Conservation (phyloP, 352 stramenopile species). For the Globisporangium alternatum region DNA sequence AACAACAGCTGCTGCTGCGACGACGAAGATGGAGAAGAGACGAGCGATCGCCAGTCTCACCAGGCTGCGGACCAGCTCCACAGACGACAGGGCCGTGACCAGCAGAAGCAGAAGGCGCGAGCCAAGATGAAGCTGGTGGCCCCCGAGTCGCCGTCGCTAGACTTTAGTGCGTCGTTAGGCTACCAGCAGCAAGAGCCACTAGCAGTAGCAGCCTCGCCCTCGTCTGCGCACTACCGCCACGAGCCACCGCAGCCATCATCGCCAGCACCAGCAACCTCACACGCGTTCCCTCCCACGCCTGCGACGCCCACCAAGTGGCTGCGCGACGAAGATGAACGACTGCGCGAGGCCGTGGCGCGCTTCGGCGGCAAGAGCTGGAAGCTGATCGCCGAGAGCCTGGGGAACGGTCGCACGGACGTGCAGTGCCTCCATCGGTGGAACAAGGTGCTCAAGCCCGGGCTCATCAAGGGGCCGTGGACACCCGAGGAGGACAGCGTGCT, state of each 20-base stretch:
- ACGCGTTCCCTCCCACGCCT: background rate
- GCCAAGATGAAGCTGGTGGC: background rate
- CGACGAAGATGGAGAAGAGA: background rate
- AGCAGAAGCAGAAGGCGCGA: background rate
- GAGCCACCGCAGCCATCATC: constrained; percentile 1
- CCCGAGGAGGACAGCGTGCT: constrained; percentile 84
- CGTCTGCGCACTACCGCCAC: background rate
- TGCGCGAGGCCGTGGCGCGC: constrained; percentile 85
- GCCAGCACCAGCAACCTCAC: constrained; percentile 15
- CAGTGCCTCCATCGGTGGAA: constrained; percentile 97
- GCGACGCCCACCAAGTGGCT: constrained; percentile 68
- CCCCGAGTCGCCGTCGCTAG: background rate
- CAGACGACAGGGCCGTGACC: background rate
- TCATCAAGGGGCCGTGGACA: constrained; percentile 90
- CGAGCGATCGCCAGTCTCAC: background rate
- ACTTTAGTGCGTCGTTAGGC: background rate
- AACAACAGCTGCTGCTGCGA: constrained; percentile 1
- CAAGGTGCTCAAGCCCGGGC: constrained; percentile 86
- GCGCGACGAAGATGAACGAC: constrained; percentile 88
- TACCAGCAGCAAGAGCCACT: background rate
- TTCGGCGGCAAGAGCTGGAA: constrained; percentile 95
- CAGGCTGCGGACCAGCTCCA: background rate
- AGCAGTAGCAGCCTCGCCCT: background rate
- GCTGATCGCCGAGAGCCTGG: constrained; percentile 88
- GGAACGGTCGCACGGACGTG: constrained; percentile 88